A percentile compares a stretch with the other conserved stretches of the same genome.
Conservation (phyloP, 129 eudicot species). For the Kitagawia praeruptora region DNA sequence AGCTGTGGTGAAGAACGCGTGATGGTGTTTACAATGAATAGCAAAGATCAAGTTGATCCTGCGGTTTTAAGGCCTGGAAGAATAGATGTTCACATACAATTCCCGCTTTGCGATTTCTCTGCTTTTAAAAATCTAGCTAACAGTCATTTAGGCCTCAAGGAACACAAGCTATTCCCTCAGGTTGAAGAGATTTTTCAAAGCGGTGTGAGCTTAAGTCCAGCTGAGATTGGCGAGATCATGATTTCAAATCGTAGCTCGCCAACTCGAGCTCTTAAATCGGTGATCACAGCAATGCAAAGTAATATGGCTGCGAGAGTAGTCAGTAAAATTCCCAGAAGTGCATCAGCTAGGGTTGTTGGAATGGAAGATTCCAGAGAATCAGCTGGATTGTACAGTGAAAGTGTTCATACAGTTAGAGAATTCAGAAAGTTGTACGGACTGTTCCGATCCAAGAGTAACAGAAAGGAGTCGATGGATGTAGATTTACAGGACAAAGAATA, state of each 20-base stretch:
- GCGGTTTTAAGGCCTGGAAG: slow-evolving; percentile 74
- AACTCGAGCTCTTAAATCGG: slow-evolving; percentile 60
- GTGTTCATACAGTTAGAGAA: slow-evolving; percentile 35
- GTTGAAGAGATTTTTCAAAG: slow-evolving; percentile 83
- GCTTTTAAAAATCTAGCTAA: slow-evolving; percentile 66
- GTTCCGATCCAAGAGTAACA: slow-evolving; percentile 30
- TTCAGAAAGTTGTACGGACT: slow-evolving; percentile 46
- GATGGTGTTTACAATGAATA: slow-evolving; percentile 73
- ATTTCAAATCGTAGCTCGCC: slow-evolving; percentile 74
- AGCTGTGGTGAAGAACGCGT: slow-evolving; percentile 85
- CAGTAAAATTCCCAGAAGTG: slow-evolving; percentile 21
- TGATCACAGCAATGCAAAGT: slow-evolving; percentile 46
- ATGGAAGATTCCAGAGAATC: slow-evolving; percentile 36
- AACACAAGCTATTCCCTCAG: slow-evolving; percentile 79
- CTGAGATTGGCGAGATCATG: slow-evolving; percentile 90
- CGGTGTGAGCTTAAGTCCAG: slow-evolving; percentile 73
- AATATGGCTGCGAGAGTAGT: slow-evolving; percentile 20
- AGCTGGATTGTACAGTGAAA: slow-evolving; percentile 26
- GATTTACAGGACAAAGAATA: slow-evolving; percentile 32
- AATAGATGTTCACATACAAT: slow-evolving; percentile 68
- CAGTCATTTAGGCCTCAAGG: slow-evolving; percentile 74
- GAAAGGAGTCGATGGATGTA: slow-evolving; percentile 36
- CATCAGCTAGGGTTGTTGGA: slow-evolving; percentile 23
- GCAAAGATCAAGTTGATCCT: slow-evolving; percentile 55
- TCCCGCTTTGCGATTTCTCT: slow-evolving; percentile 70